phyloP scores from a whole-genome alignment of 805 yeast species.

The Candida chilensis region DNA sequence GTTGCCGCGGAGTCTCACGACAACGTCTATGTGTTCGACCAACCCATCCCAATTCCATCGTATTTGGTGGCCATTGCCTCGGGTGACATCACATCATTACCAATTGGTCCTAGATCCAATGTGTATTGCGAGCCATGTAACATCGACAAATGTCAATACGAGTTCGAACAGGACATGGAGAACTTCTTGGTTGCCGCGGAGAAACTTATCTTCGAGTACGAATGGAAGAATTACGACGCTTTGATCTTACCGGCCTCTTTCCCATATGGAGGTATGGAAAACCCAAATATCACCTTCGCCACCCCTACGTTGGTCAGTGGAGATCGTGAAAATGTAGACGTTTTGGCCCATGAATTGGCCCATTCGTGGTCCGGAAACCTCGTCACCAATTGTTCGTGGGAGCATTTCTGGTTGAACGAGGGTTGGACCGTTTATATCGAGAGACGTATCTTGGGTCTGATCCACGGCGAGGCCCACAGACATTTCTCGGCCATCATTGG shows the following conservation, averaged over 20 bases:
- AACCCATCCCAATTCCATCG: conserved; percentile 78
- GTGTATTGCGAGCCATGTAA: conserved; percentile 73
- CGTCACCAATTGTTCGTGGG: conserved; percentile 88
- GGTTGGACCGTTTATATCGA: conserved; percentile 95
- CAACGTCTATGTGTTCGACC: conserved; percentile 43
- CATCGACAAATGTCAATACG: conserved; percentile 62
- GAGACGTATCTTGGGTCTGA: conserved; percentile 66
- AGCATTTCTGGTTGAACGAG: conserved; percentile 90
- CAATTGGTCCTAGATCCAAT: conserved; percentile 80
- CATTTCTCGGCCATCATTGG: conserved; percentile 83
- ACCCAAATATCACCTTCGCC: conserved; percentile 84
- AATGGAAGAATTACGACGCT: conserved; percentile 79
- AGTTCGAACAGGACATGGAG: conserved; percentile 76
- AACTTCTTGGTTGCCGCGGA: conserved; percentile 75
- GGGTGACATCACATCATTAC: conserved; percentile 60
- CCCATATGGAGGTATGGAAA: conserved; percentile 95
- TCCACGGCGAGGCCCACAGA: conserved; percentile 74
- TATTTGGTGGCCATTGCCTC: conserved; percentile 80
- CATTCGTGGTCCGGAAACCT: conserved; percentile 92
- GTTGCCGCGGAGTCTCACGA: conserved; percentile 8
- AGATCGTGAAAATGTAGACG: conserved; percentile 80
- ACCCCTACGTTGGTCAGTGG: conserved; percentile 84
- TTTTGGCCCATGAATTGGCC: conserved; percentile 87
- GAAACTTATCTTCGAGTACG: conserved; percentile 64
- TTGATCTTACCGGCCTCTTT: conserved; percentile 67